Base-by-base conservation (phyloP, 371 early-diverging fungal genomes). In the Zychaea mexicana region DNA sequence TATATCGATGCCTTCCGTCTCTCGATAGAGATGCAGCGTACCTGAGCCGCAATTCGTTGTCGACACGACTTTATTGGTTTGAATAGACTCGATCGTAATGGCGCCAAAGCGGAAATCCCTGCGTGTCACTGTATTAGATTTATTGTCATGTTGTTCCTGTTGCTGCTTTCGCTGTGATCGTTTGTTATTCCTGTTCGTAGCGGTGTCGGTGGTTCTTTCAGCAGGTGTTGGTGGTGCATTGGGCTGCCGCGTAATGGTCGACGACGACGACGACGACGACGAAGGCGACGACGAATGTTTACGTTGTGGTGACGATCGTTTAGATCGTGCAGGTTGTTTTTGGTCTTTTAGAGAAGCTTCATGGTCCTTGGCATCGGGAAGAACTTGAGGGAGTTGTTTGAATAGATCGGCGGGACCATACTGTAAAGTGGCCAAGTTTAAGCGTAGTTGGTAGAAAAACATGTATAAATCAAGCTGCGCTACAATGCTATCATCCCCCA, bases 1-100 rank as follows among this genome's bases (percentile, higher is more conserved):
- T 66, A 57, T 65, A 70, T 31, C 74, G 33, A 2, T 77, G 77
- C 22, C 60, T 63, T 26, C 61, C 62, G 70, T 55, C 22, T 86
- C 85, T 42, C 88, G 78, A 76, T 87, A 93, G 3, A 94, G 71
- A 62, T 91, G 90, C 28, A 94, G 68, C 5, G 92, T 82, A 5
- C 94, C 94, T 19, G 78, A 76, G 22, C 59, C 59, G 30, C 59
- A 58, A 27, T 22, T 6, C 12, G 30, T 58, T 17, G 45, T 30
- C 6, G 49, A 24, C 12, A 49, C n/a, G 10, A 22, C 6, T 22
- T 49, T 4, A 39, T 58, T 30, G 24, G 17, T 26, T 28, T n/a
- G 26, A 26, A 45, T 36, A 1, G 59, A 26, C 27, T 45, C 45
- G 27, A 58, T 30, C 9, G n/a, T 30, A 39, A 58, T 27, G 5